A percentile compares a stretch with the other conserved stretches of the same genome.
These are phyloP conservation scores for Fomitopsis pulvina DNA, from an alignment of 768 basidiomycete genomes.

Conservation along the genomic window DNA sequence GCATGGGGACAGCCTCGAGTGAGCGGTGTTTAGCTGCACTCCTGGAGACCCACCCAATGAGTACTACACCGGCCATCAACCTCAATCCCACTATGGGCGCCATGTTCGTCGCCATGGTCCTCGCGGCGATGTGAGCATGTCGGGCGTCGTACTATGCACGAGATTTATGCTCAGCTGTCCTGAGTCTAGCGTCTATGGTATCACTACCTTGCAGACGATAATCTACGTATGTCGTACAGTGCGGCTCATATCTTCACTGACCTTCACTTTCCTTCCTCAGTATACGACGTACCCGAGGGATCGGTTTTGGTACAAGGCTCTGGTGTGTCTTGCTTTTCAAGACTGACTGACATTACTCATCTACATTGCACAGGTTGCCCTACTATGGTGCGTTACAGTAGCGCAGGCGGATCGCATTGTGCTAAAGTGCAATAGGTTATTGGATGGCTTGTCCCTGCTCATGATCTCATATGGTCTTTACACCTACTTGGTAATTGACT, in stretches of 20 bases:
- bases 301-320: neutral
- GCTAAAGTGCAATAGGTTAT: neutral
- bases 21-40: no score
- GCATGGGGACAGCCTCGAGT: no score
- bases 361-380: neutral
- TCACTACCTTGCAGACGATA: neutral
- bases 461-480: constrained; percentile 1
- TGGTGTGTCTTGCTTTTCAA: neutral
- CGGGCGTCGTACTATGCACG: neutral
- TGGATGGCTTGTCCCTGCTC: neutral
- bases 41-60: no score
- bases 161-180: neutral
- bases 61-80: neutral
- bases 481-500: neutral
- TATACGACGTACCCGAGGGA: neutral
- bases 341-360: neutral
- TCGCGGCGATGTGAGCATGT: neutral
- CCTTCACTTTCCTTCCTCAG: neutral
- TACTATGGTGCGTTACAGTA: neutral
- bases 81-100: constrained; percentile 1
- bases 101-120: neutral
- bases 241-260: no score
- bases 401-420: no score
- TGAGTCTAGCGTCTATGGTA: neutral
- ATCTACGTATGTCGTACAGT: neutral